Conservation (phyloP, 2,329 filamentous ascomycete species). For the Phaeosphaeriaceae sp. region DNA sequence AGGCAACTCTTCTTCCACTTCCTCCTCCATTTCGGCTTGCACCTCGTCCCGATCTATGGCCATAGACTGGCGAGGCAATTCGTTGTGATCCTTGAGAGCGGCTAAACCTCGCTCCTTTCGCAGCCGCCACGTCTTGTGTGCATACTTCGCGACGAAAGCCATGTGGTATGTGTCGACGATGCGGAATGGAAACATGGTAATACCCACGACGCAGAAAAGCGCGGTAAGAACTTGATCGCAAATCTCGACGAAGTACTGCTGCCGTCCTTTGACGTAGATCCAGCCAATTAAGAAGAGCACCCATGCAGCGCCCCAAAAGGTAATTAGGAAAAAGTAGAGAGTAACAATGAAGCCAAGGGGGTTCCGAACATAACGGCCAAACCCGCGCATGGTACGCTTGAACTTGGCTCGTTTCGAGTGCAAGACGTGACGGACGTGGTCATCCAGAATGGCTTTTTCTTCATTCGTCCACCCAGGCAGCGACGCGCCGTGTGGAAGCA, state of each 20-base stretch:
- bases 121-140: constrained; percentile 68
- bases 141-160: constrained; percentile 78
- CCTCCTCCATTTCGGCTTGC: constrained; percentile 16
- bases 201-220: constrained; percentile 68
- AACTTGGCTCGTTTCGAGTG: constrained; percentile 81
- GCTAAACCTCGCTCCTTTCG: constrained; percentile 68
- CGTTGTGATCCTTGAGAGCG: constrained; percentile 70
- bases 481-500: constrained; percentile 75
- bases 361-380: constrained; percentile 75
- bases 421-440: constrained; percentile 85
- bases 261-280: constrained; percentile 78
- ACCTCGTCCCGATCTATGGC: constrained; percentile 50
- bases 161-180: constrained; percentile 87
- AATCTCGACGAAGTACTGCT: constrained; percentile 66
- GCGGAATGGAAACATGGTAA: constrained; percentile 72
- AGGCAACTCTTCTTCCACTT: constrained; percentile 43
- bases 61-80: constrained; percentile 61
- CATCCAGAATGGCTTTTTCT: constrained; percentile 78
- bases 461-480: constrained; percentile 78
- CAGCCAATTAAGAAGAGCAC: constrained; percentile 87
- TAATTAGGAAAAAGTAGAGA: constrained; percentile 85
- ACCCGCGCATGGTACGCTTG: constrained; percentile 79
- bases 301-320: constrained; percentile 84
- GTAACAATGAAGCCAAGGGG: constrained; percentile 83
- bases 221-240: constrained; percentile 67